Percentiles rank a stretch among this genome's conserved stretches.
These are phyloP conservation scores for Pisolithus albus DNA, from an alignment of 768 basidiomycete genomes.

Conservation along the genomic window DNA sequence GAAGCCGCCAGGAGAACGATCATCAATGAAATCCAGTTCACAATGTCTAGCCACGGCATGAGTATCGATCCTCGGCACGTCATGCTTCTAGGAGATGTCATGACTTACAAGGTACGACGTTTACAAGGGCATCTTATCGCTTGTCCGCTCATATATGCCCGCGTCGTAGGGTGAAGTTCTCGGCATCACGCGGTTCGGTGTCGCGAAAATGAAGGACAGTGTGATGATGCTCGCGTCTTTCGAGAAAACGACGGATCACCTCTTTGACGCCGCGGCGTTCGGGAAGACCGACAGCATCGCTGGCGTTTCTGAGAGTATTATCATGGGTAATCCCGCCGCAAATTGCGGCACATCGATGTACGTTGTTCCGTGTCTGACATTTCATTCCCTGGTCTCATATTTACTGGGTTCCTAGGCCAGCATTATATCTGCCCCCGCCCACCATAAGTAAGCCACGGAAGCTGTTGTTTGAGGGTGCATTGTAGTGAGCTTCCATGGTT, in stretches of 20 bases:
- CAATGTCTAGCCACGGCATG: slow-evolving; percentile 97
- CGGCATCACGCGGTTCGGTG: slow-evolving; percentile 97
- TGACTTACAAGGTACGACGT: slow-evolving; percentile 83
- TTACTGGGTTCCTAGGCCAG: slow-evolving; percentile 23
- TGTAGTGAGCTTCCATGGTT: slow-evolving; percentile 6
- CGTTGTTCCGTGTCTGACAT: slow-evolving; percentile 17
- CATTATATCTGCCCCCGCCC: slow-evolving; percentile 27
- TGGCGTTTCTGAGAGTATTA: slow-evolving; percentile 98
- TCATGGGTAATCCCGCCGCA: slow-evolving; percentile 96
- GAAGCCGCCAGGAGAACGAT: slow-evolving; percentile 93
- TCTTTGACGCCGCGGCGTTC: slow-evolving; percentile 95
- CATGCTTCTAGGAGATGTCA: slow-evolving; percentile 96
- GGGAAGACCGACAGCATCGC: slow-evolving; percentile 93
- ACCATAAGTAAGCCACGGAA: slow-evolving; percentile 29
- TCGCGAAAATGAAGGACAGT: slow-evolving; percentile 99
- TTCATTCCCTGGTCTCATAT: slow-evolving; percentile 3
- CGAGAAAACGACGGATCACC: slow-evolving; percentile 98
- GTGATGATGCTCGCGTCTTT: slow-evolving; percentile 99
- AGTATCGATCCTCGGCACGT: slow-evolving; percentile 98
- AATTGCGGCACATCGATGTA: slow-evolving; percentile 94
- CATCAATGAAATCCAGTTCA: slow-evolving; percentile 95
- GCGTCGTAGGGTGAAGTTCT: slow-evolving; percentile 82
- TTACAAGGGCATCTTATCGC: neutral
- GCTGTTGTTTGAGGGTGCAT: slow-evolving; percentile 29
- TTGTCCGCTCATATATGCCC: neutral